Conservation (phyloP, 2,329 filamentous ascomycete genomes). For the Fusarium lateritium region DNA sequence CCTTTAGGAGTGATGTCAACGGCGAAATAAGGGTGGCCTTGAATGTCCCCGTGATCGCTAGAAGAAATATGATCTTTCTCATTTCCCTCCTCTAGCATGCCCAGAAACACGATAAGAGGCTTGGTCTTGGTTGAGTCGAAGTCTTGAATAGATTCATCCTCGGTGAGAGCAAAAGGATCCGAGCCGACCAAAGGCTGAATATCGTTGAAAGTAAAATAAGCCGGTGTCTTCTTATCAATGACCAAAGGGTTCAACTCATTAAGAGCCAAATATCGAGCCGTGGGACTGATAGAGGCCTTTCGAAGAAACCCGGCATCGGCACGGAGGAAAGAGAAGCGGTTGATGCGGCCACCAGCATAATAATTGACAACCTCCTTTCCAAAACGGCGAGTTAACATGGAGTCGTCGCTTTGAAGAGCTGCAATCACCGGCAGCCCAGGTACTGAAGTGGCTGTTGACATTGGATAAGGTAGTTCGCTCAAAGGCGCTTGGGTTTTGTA, state of each 20-base stretch:
- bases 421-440: conserved; percentile 61
- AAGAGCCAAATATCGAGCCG: conserved; percentile 82
- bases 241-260: conserved; percentile 83
- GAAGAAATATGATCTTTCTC: conserved; percentile 50
- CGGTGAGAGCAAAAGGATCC: conserved; percentile 78
- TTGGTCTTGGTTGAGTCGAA: conserved; percentile 80
- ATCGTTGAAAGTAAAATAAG: conserved; percentile 78
- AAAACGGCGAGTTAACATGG: conserved; percentile 82
- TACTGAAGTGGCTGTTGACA: conserved; percentile 51
- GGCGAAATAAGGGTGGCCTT: conserved; percentile 88
- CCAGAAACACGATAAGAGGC: conserved; percentile 86
- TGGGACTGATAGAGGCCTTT: conserved; percentile 75
- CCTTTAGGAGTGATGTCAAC: conserved; percentile 86
- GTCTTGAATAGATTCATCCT: conserved; percentile 79
- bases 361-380: conserved; percentile 87
- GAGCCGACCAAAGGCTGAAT: conserved; percentile 78
- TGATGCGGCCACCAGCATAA: conserved; percentile 83
- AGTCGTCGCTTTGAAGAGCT: conserved; percentile 64
- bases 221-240: conserved; percentile 69
- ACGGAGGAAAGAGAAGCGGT: conserved; percentile 85
- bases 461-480: conserved; percentile 21
- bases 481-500: conserved; percentile 21
- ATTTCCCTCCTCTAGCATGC: conserved; percentile 79
- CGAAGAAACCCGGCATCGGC: conserved; percentile 79
- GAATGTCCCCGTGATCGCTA: conserved; percentile 75